A percentile compares a stretch with the other conserved stretches of the same genome.
Evolutionary conservation across 2,329 filamentous ascomycete species (phyloP).

Genomic region (Nemania serpens): DNA sequence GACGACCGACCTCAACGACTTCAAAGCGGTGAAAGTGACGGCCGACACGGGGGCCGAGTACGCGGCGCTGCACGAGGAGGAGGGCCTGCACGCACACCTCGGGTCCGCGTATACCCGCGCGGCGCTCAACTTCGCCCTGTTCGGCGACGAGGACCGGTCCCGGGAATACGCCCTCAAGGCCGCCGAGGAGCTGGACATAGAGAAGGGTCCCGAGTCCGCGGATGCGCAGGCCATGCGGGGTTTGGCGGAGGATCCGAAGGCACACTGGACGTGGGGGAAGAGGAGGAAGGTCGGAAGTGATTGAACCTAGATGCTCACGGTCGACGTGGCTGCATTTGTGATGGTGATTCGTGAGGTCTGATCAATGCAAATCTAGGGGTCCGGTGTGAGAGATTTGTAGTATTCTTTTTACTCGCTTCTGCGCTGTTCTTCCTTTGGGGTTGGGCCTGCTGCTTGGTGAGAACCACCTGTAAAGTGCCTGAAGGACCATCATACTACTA

Average conservation of each 20-base stretch:
- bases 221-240: slow-evolving; percentile 42
- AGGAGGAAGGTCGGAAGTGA: slow-evolving; percentile 16
- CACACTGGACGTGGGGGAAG: slow-evolving; percentile 29
- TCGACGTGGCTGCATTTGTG: too few relatives aligned
- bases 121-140: slow-evolving; percentile 46
- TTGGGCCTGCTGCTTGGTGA: too few relatives aligned
- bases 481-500: too few relatives aligned
- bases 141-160: slow-evolving; percentile 42
- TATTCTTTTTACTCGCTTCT: not conserved
- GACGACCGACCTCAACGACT: slow-evolving; percentile 34
- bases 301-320: too few relatives aligned
- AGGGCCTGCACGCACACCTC: slow-evolving; percentile 42
- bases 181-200: slow-evolving; percentile 40
- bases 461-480: too few relatives aligned
- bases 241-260: slow-evolving; percentile 38
- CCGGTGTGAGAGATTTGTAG: not conserved
- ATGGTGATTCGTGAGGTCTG: not conserved
- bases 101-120: slow-evolving; percentile 45
- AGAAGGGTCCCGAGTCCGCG: slow-evolving; percentile 38
- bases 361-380: not conserved
- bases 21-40: slow-evolving; percentile 31
- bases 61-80: slow-evolving; percentile 41
- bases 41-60: slow-evolving; percentile 40
- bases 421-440: too few relatives aligned
- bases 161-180: slow-evolving; percentile 42